Base-by-base conservation (phyloP, 306 rosid species). In the Boehmeria nivea region DNA sequence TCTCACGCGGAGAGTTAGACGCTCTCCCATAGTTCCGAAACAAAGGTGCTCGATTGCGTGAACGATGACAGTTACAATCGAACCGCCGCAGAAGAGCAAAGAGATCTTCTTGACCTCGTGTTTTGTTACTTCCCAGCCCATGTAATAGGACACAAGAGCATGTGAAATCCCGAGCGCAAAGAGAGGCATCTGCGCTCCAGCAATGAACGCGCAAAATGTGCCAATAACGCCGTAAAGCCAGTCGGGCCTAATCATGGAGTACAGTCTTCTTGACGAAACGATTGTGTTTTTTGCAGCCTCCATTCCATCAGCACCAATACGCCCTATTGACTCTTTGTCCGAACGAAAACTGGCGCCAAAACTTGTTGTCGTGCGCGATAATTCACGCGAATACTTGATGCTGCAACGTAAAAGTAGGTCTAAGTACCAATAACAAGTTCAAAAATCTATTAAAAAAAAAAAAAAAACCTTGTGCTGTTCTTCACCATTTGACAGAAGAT, bases 141-240 rank as follows among this genome's bases (percentile, higher is more conserved):
- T 82, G 69, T 91, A 91, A 68, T 73, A 91, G 5, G 98, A 61
- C 43, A 91, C 98, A 67, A 91, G 95, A 50, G 98, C 94, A 17
- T 91, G 91, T 70, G 98, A 80, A 44, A 91, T 80, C 24, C 98
- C 98, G 3, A 91, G 96, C 62, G 98, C 94, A 54, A 82, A 91
- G 24, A 87, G 91, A 37, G 96, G 95, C 98, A 91, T 91, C 59
- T 91, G 98, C 12, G 98, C 89, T 67, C 96, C 98, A 5, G 96
- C 84, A 64, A 91, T 51, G 43, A 91, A 85, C 15, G 93, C 98
- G 56, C 87, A 68, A 10, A 84, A 51, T 38, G 94, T 79, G 11
- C 98, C 98, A 39, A 68, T 27, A 36, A 78, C 78, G 55, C 98
- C 98, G 48, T 87, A 87, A 57, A 59, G 38, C 98, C 95, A 87